Evolutionary conservation across 108 stramenopile species (phyloP).

Genomic region (Cyclotella kingstonii): DNA sequence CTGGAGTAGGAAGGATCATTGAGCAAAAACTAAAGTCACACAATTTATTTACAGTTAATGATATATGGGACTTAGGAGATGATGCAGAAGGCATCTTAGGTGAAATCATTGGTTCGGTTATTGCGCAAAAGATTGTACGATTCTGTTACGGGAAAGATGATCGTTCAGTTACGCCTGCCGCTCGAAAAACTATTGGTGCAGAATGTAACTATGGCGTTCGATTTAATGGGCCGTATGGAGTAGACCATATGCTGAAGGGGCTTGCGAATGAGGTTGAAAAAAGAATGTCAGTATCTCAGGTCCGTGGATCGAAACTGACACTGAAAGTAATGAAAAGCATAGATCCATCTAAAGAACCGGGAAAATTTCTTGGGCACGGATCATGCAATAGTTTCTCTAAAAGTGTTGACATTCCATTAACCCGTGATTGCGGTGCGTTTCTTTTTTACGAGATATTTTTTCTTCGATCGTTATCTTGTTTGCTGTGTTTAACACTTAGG

Average conservation of each 20-base stretch:
- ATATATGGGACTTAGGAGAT: slow-evolving; percentile 80
- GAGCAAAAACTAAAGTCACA: slow-evolving; percentile 59
- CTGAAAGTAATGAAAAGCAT: slow-evolving; percentile 89
- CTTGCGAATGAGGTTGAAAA: slow-evolving; percentile 79
- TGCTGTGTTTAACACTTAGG: not conserved
- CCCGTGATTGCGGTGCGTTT: slow-evolving; percentile 47
- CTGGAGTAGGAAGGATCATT: slow-evolving; percentile 82
- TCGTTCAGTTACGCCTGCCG: slow-evolving; percentile 65
- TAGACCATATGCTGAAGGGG: slow-evolving; percentile 76
- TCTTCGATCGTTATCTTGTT: not conserved
- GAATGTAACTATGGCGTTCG: slow-evolving; percentile 95
- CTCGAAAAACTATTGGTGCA: slow-evolving; percentile 90
- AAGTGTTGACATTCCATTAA: slow-evolving; percentile 49
- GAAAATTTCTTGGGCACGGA: slow-evolving; percentile 88
- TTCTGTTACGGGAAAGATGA: slow-evolving; percentile 85
- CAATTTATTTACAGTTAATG: slow-evolving; percentile 62
- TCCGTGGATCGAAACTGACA: slow-evolving; percentile 67
- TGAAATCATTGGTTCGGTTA: slow-evolving; percentile 63
- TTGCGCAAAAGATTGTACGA: slow-evolving; percentile 67
- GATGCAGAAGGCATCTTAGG: slow-evolving; percentile 53
- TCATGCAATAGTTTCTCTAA: slow-evolving; percentile 77
- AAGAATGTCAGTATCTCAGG: slow-evolving; percentile 64
- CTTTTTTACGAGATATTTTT: not conserved
- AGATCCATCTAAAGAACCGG: slow-evolving; percentile 62
- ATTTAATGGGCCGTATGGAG: slow-evolving; percentile 81